Evolutionary conservation across 2,329 filamentous ascomycete species (phyloP).

Genomic region (Claviceps arundinis): DNA sequence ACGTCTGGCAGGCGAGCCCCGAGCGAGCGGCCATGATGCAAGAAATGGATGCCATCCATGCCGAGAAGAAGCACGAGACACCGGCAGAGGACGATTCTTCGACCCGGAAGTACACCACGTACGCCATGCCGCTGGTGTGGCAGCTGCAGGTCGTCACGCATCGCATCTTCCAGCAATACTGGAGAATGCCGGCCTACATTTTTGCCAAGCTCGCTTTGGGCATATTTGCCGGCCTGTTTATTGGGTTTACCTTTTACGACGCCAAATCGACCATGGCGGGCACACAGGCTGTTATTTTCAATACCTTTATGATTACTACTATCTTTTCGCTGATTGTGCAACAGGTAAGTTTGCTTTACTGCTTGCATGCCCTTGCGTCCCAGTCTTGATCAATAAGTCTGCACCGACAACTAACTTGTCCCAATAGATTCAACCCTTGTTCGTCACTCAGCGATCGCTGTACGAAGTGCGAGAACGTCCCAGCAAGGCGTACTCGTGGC

Average conservation of each 20-base stretch:
- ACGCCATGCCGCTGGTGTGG: conserved; percentile 57
- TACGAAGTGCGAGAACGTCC: conserved; percentile 70
- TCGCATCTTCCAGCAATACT: conserved; percentile 72
- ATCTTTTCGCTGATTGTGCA: conserved; percentile 62
- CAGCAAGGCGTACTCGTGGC: conserved; percentile 63
- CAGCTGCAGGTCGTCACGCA: conserved; percentile 54
- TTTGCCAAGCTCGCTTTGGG: conserved; percentile 57
- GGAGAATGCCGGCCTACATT: conserved; percentile 67
- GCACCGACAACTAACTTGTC: neutral
- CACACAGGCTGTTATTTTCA: conserved; percentile 64
- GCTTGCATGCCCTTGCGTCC: too few relatives aligned
- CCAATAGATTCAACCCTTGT: conserved; percentile 47
- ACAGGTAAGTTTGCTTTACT: conserved; percentile 25
- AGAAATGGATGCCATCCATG: conserved; percentile 52
- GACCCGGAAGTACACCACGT: conserved; percentile 41
- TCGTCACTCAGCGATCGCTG: conserved; percentile 57
- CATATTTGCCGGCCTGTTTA: conserved; percentile 50
- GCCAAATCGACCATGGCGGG: conserved; percentile 45
- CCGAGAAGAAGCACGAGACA: conserved; percentile 23
- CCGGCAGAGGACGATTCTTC: conserved; percentile 11
- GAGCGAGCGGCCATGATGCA: conserved; percentile 38
- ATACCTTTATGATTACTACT: conserved; percentile 61
- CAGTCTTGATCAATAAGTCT: too few relatives aligned
- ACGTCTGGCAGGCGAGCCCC: conserved; percentile 45
- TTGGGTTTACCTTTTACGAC: conserved; percentile 59